These are phyloP conservation scores for Umbelopsis sp. DNA, from an alignment of 371 early-diverging fungal species.

Conservation along the genomic window DNA sequence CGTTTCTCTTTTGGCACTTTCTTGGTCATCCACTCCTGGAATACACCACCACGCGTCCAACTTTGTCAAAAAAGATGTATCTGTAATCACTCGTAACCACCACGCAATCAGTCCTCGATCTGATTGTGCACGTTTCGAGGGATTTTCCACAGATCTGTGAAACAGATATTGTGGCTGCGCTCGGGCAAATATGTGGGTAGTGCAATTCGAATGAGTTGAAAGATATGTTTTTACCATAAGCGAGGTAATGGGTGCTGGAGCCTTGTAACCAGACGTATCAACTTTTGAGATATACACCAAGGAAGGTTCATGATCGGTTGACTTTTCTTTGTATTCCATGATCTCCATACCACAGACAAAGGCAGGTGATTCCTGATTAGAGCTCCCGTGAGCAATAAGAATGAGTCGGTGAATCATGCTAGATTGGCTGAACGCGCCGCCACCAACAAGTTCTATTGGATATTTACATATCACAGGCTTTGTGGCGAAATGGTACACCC, in stretches of 20 bases:
- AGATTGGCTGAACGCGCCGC: conserved; percentile 13
- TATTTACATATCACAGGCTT: conserved; percentile 7
- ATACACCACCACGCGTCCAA: conserved; percentile 58
- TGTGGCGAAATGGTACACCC: conserved; percentile 6
- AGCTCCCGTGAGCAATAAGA: neutral
- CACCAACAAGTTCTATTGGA: conserved; percentile 8
- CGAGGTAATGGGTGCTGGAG: conserved; percentile 29
- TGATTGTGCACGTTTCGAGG: conserved; percentile 57
- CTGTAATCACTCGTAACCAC: conserved; percentile 66
- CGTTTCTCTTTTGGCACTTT: conserved; percentile 41
- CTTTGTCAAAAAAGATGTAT: conserved; percentile 8
- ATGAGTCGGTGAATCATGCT: conserved; percentile 13
- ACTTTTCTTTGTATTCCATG: conserved; percentile 31
- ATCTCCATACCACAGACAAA: conserved; percentile 41
- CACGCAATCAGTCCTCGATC: conserved; percentile 74
- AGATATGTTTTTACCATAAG: conserved; percentile 57
- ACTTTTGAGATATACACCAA: conserved; percentile 65
- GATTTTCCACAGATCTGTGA: conserved; percentile 66
- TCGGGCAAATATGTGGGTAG: conserved; percentile 78
- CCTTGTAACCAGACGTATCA: conserved; percentile 58
- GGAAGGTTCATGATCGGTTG: conserved; percentile 8
- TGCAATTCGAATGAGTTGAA: conserved; percentile 31
- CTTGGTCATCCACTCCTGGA: conserved; percentile 61
- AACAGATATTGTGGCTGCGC: conserved; percentile 89
- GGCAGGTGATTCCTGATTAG: neutral